Evolutionary conservation across 164 flowering plant species (phyloP), one percentile per base, ranked within the genome.

Genomic region (Nymphaea thermarum): DNA sequence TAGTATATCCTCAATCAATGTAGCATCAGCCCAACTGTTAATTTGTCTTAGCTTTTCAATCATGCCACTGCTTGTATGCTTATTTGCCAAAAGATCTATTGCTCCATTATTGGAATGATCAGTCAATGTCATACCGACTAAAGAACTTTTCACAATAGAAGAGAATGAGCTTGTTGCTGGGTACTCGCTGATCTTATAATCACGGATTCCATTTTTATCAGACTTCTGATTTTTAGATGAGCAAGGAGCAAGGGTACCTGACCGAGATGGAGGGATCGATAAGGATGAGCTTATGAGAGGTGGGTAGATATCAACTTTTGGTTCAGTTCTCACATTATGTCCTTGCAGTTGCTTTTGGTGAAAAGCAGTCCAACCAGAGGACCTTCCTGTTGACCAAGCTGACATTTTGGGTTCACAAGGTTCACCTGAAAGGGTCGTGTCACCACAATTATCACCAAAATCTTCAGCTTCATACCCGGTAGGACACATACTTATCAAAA

Each of bases 351-450:
- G 84, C 75, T 82, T 79, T 45, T 61, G 76, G 70, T 80, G 81
- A 79, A 86, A 83, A 36, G 93, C 87, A 69, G 96, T 82, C 96
- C 96, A 90, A 73, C 96, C 93, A 71, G 82, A 43, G 62, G 85
- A 77, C 72, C 77, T 82, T 44, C 76, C 80, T 60, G 71, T 77
- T 70, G 55, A 4, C 2, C 36, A 25, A 25, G 36, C 36, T 25
- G 83, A 73, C 80, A 79, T 80, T 74, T 81, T 81, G 55, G 65
- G 62, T 18, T 67, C 25, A 45, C 60, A 62, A 60, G 71, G 65
- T 55, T 60, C 55, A 2, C 66, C 53, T 53, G 69, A 53, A 51
- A 65, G n/a, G 44, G 66, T 65, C 68, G 64, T 63, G 44, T 64
- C 36, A 25, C 36, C 36, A 25, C 0, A 25, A 25, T 25, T 66